phyloP scores from a whole-genome alignment of 2,329 filamentous ascomycete species.

The Monosporascus sp. region DNA sequence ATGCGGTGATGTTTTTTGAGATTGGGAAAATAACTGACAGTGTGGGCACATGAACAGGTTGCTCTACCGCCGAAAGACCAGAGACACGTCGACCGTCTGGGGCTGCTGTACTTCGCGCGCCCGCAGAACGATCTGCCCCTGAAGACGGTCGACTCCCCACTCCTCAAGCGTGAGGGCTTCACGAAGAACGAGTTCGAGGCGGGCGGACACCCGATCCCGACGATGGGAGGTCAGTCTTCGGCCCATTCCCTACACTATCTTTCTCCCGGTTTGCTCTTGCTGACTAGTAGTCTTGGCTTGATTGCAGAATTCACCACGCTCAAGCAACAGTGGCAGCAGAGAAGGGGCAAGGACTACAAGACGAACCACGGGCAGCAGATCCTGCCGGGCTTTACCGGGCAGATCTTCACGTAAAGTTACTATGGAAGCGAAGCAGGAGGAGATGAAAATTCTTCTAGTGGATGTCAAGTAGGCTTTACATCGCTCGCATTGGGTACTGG shows the following conservation, averaged over 20 bases:
- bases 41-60: constrained; percentile 16
- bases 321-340: constrained; percentile 34
- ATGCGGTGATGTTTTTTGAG: too few relatives aligned
- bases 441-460: too few relatives aligned
- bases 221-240: constrained; percentile 23
- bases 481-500: too few relatives aligned
- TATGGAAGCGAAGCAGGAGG: too few relatives aligned
- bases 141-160: constrained; percentile 31
- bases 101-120: constrained; percentile 46
- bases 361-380: constrained; percentile 27
- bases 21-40: too few relatives aligned
- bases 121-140: constrained; percentile 33
- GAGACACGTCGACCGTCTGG: constrained; percentile 39
- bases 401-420: constrained; percentile 5
- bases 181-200: constrained; percentile 33
- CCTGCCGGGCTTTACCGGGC: constrained; percentile 28
- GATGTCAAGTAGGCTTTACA: too few relatives aligned
- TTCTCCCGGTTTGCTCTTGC: not conserved
- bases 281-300: not conserved
- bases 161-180: constrained; percentile 28
- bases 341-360: constrained; percentile 19
- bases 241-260: not conserved
- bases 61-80: constrained; percentile 35
- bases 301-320: constrained; percentile 27
- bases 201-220: constrained; percentile 25